These are phyloP conservation scores for Colletotrichum sp. DNA, from an alignment of 2,329 filamentous ascomycete species.

Conservation along the genomic window DNA sequence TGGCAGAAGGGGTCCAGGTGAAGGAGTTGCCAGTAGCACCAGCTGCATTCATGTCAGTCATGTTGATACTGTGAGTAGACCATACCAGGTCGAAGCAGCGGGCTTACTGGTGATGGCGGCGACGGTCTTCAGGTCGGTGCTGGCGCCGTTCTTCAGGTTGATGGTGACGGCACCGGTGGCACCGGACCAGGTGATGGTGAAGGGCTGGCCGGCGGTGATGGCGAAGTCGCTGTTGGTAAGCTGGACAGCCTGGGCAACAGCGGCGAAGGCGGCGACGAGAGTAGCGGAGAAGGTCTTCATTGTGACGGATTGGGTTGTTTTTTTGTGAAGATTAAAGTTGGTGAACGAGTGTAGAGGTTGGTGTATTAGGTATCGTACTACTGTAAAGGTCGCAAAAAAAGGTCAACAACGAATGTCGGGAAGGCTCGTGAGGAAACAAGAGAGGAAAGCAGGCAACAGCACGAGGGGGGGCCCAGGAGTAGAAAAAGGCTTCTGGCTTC, in stretches of 20 bases:
- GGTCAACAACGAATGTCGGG: slow-evolving; percentile 20
- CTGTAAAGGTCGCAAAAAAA: slow-evolving; percentile 9
- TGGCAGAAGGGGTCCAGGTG: slow-evolving; percentile 41
- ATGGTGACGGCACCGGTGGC: slow-evolving; percentile 47
- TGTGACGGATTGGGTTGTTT: slow-evolving; percentile 26
- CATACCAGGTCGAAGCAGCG: neutral
- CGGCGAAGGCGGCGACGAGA: slow-evolving; percentile 33
- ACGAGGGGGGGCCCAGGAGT: slow-evolving; percentile 7
- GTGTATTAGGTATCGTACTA: slow-evolving; percentile 17
- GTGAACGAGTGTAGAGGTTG: slow-evolving; percentile 8
- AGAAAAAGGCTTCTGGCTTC: slow-evolving; percentile 20
- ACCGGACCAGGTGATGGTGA: slow-evolving; percentile 47
- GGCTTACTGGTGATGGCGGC: slow-evolving; percentile 40
- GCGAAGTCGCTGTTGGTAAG: slow-evolving; percentile 40
- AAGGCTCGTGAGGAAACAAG: slow-evolving; percentile 16
- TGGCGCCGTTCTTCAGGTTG: slow-evolving; percentile 41
- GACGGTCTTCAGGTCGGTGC: slow-evolving; percentile 38
- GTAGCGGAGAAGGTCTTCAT: slow-evolving; percentile 36
- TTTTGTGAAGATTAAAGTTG: slow-evolving; percentile 6
- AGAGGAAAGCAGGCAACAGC: neutral
- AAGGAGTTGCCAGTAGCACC: slow-evolving; percentile 36
- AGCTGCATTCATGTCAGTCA: slow-evolving; percentile 27
- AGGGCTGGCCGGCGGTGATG: slow-evolving; percentile 42
- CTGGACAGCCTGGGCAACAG: slow-evolving; percentile 32
- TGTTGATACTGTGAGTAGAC: neutral